Base-by-base conservation (phyloP, 495 filamentous ascomycete species). In the Lophiostoma macrostomum region DNA sequence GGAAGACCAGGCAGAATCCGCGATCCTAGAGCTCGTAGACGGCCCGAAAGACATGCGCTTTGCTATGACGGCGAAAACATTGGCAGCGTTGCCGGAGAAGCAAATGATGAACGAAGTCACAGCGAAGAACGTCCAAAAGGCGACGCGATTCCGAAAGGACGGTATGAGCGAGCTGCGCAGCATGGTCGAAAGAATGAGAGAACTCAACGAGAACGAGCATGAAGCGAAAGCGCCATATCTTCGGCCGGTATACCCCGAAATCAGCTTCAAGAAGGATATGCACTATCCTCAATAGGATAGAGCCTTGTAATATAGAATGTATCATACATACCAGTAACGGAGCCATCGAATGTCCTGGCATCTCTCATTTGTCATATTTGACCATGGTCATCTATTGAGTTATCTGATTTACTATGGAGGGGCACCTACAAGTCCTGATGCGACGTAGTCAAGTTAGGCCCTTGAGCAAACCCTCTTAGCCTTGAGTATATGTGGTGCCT, bases 11-110 rank as follows among this genome's bases (percentile, higher is more conserved):
- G 91, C 88, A 3, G 77, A 82, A 28, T 86, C 82, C 18, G 93
- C 93, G 0, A 94, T 98, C 60, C 80, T 98, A n/a, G 93, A 97
- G 70, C 78, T 98, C 11, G 90, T 97, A 36, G 93, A 98, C 67
- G 91, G 91, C 34, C 91, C 90, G 13, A 87, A 84, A 69, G 93
- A 98, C 71, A 88, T 95, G 79, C 85, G 91, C 1, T 97, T 98
- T 73, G 85, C 86, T 45, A 82, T 96, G 76, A 95, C 90, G 13
- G 93, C 93, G 3, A 80, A 80, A 38, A 82, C 87, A 0, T 73
- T 98, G 0, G 87, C 84, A 30, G 76, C 77, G 32, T 74, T 85
- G 59, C 73, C 83, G 3, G 53, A 75, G 1, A 61, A 32, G 67
- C 68, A 34, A 6, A 31, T 28, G 3, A 70, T 87, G 50, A 84